Evolutionary conservation across 129 eudicot genomes (phyloP).

Genomic region (Heracleum sosnowskyi): DNA sequence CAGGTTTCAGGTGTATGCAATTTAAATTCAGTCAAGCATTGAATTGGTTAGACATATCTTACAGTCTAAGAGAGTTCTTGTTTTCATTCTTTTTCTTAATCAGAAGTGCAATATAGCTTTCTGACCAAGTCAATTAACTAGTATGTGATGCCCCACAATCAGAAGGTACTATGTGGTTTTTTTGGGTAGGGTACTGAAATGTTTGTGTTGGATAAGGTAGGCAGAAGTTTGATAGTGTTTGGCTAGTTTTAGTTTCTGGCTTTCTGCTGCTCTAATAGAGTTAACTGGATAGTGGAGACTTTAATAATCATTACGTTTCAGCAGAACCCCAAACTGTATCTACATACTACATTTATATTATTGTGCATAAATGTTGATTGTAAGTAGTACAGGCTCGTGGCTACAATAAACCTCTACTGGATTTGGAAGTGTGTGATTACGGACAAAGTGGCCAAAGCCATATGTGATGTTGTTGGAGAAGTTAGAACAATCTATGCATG

Average conservation of each 20-base stretch:
- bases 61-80: neutral
- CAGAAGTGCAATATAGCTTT: neutral
- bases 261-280: neutral
- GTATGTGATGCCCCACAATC: neutral
- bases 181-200: neutral
- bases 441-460: neutral
- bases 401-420: neutral
- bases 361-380: neutral
- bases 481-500: neutral
- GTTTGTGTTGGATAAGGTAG: neutral
- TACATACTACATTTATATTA: neutral
- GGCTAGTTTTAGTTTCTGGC: neutral
- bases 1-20: neutral
- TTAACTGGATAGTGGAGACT: neutral
- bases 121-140: neutral
- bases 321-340: neutral
- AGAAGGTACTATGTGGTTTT: neutral
- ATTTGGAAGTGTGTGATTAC: neutral
- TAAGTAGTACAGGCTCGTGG: neutral
- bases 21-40: neutral
- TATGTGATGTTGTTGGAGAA: neutral
- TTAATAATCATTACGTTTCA: neutral
- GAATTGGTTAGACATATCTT: neutral
- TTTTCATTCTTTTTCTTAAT: neutral
- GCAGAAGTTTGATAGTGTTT: neutral